A percentile compares a stretch with the other conserved stretches of the same genome.
phyloP scores from a whole-genome alignment of 2,329 filamentous ascomycete species.

The Dactylellina drechsleri region DNA sequence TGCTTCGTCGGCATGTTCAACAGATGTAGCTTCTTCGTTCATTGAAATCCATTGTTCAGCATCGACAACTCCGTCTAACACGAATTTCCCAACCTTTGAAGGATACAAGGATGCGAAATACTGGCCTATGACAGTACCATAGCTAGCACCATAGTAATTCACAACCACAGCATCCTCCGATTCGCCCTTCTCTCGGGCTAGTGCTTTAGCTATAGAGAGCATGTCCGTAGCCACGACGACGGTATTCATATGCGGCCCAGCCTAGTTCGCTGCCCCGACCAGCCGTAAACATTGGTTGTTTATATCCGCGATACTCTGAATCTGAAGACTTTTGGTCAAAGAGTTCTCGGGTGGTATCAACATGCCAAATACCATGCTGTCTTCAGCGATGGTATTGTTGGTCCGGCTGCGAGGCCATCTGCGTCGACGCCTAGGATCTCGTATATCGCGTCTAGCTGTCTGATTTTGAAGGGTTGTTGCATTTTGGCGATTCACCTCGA shows the following conservation, averaged over 20 bases:
- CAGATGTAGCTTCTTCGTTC: slow-evolving; percentile 4
- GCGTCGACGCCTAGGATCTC: slow-evolving; percentile 1
- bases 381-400: no score
- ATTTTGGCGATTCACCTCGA: no score
- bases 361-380: no score
- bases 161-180: slow-evolving; percentile 27
- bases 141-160: slow-evolving; percentile 42
- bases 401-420: no score
- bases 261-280: slow-evolving; percentile 29
- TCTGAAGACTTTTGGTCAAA: neutral
- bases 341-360: neutral
- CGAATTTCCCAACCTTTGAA: slow-evolving; percentile 33
- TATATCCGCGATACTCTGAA: no score
- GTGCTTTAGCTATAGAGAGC: slow-evolving; percentile 38
- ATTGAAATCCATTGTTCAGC: slow-evolving; percentile 19
- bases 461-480: no score
- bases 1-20: slow-evolving; percentile 27
- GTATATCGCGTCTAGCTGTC: slow-evolving; percentile 11
- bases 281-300: slow-evolving; percentile 18
- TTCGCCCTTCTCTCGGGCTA: slow-evolving; percentile 27
- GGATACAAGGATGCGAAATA: slow-evolving; percentile 48
- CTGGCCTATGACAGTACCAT: slow-evolving; percentile 46
- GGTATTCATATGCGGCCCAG: slow-evolving; percentile 41
- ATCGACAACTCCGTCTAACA: slow-evolving; percentile 46
- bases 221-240: slow-evolving; percentile 45